Evolutionary conservation across 371 early-diverging fungal species (phyloP).

Genomic region (Ordospora colligata): DNA sequence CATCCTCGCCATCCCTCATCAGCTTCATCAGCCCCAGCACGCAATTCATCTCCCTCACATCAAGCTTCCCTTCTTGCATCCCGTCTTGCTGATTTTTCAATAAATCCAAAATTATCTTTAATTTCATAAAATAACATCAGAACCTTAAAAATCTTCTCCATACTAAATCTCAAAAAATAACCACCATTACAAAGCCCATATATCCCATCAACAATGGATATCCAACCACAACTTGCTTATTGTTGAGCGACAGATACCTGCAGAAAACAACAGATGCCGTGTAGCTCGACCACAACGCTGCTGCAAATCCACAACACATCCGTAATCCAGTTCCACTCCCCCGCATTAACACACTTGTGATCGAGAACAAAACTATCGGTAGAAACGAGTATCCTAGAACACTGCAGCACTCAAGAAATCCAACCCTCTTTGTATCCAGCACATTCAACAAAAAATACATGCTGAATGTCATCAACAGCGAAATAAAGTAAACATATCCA

Average conservation of each 20-base stretch:
- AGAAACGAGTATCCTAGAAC: slow-evolving; percentile 59
- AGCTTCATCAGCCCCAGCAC: slow-evolving; percentile 48
- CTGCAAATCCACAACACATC: slow-evolving; percentile 26
- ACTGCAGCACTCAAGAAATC: slow-evolving; percentile 34
- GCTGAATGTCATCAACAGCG: slow-evolving; percentile 35
- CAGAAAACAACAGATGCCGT: slow-evolving; percentile 39
- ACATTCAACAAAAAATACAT: slow-evolving; percentile 53
- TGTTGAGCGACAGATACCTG: slow-evolving; percentile 34
- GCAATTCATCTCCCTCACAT: slow-evolving; percentile 31
- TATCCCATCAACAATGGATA: slow-evolving; percentile 60
- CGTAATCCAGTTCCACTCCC: neutral
- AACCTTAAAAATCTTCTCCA: neutral
- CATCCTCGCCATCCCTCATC: neutral
- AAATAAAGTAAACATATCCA: slow-evolving; percentile 59
- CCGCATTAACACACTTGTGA: slow-evolving; percentile 30
- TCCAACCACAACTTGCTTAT: slow-evolving; percentile 49
- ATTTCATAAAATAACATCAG: neutral
- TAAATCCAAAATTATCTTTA: too few relatives aligned
- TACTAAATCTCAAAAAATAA: slow-evolving; percentile 42
- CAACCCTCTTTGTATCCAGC: slow-evolving; percentile 26
- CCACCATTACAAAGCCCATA: slow-evolving; percentile 53
- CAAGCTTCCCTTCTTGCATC: slow-evolving; percentile 6
- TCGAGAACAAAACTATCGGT: slow-evolving; percentile 52
- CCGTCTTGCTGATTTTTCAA: neutral
- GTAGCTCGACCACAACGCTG: slow-evolving; percentile 48